A percentile compares a stretch with the other conserved stretches of the same genome.
Evolutionary conservation across 2,329 filamentous ascomycete genomes (phyloP).

Genomic region (Nemania bipapillata): DNA sequence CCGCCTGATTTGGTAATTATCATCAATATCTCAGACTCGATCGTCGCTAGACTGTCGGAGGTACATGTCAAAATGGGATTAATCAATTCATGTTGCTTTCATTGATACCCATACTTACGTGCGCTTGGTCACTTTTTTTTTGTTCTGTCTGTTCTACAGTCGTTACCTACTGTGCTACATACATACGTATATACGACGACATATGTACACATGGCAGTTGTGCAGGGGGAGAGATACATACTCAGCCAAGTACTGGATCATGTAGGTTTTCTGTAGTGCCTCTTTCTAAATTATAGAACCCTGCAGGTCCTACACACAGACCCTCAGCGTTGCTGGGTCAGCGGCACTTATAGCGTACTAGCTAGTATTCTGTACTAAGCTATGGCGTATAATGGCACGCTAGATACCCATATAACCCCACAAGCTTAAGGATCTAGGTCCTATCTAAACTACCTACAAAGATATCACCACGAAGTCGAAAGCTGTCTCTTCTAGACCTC

Average conservation of each 20-base stretch:
- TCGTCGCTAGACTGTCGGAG: background rate
- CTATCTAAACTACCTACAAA: background rate
- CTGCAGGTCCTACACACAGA: background rate
- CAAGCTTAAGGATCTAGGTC: background rate
- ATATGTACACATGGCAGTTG: too few relatives aligned
- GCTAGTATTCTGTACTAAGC: too few relatives aligned
- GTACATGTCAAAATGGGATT: background rate
- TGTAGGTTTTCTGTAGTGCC: too few relatives aligned
- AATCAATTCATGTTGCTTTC: background rate
- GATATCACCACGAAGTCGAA: too few relatives aligned
- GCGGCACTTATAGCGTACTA: conserved; percentile 5
- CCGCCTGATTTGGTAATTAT: background rate
- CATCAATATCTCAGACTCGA: background rate
- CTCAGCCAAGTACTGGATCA: too few relatives aligned
- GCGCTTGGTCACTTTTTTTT: too few relatives aligned
- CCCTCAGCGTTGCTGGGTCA: conserved; percentile 21
- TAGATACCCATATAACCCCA: conserved; percentile 1
- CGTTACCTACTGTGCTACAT: background rate
- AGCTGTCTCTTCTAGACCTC: too few relatives aligned
- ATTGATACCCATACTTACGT: too few relatives aligned
- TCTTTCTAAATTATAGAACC: too few relatives aligned
- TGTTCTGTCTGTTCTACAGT: background rate
- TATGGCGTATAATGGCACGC: background rate
- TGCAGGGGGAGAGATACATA: background rate
- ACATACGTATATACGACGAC: too few relatives aligned